phyloP scores from a whole-genome alignment of 495 filamentous ascomycete genomes.

The Bathelium albidoporum region DNA sequence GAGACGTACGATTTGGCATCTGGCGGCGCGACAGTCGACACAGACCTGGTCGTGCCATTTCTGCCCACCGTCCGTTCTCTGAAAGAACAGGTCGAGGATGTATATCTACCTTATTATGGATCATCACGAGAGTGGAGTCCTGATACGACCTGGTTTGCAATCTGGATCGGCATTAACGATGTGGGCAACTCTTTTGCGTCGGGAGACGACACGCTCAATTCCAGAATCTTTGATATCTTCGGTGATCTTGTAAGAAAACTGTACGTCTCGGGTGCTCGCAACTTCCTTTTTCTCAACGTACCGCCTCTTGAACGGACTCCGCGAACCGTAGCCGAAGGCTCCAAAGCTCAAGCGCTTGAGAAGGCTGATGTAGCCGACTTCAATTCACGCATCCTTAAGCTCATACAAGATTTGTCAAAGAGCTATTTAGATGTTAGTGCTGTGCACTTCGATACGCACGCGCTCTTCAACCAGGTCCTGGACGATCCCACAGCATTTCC shows the following conservation, averaged over 20 bases:
- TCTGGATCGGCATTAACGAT: slow-evolving; percentile 78
- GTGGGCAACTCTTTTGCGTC: slow-evolving; percentile 53
- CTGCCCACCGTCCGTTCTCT: slow-evolving; percentile 44
- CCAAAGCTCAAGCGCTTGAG: slow-evolving; percentile 9
- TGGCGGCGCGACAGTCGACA: slow-evolving; percentile 59
- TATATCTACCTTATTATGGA: slow-evolving; percentile 39
- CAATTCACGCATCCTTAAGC: slow-evolving; percentile 19
- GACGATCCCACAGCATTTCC: slow-evolving; percentile 19
- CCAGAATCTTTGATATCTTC: slow-evolving; percentile 49
- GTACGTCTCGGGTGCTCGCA: slow-evolving; percentile 56
- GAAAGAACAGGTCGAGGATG: slow-evolving; percentile 46
- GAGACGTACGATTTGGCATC: slow-evolving; percentile 61
- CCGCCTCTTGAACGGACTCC: slow-evolving; percentile 61
- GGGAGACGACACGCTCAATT: slow-evolving; percentile 39
- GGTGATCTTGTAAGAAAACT: slow-evolving; percentile 40
- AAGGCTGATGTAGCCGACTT: slow-evolving; percentile 21
- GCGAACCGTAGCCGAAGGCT: slow-evolving; percentile 27
- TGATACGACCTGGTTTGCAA: slow-evolving; percentile 50
- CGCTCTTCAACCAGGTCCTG: slow-evolving; percentile 21
- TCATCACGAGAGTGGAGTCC: slow-evolving; percentile 44
- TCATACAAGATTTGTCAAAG: slow-evolving; percentile 16
- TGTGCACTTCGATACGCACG: slow-evolving; percentile 27
- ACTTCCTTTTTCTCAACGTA: slow-evolving; percentile 64
- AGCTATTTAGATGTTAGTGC: slow-evolving; percentile 18
- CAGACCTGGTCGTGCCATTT: slow-evolving; percentile 44